phyloP scores from a whole-genome alignment of 345 rosid genomes.

The Hypericum perforatum region DNA sequence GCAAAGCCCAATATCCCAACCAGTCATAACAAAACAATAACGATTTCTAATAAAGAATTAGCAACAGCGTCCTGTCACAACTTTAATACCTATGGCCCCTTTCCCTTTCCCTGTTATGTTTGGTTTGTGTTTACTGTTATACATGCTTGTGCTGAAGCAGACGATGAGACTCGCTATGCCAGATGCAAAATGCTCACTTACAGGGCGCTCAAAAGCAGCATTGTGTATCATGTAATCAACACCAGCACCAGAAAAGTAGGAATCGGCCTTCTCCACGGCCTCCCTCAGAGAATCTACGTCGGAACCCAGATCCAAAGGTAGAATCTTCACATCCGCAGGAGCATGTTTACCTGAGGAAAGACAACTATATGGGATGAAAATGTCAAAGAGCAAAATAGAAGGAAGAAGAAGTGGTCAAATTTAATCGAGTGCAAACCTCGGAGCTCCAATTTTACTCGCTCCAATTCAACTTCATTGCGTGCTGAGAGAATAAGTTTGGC shows the following conservation, averaged over 20 bases:
- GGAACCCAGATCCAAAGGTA: conserved; percentile 80
- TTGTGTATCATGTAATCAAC: conserved; percentile 84
- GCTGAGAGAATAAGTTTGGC: conserved; percentile 93
- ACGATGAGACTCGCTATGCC: not conserved
- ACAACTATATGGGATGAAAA: too few species aligned
- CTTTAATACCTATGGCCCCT: too few species aligned
- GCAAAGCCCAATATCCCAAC: too few species aligned
- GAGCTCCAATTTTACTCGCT: conserved; percentile 66
- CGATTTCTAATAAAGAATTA: too few species aligned
- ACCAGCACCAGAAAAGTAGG: conserved; percentile 53
- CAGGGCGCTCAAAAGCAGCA: conserved; percentile 94
- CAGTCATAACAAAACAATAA: too few species aligned
- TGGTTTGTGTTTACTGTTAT: too few species aligned
- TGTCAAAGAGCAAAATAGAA: too few species aligned
- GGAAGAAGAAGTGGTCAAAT: too few species aligned
- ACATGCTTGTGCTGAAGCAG: too few species aligned
- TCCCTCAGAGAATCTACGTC: conserved; percentile 56
- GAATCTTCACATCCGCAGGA: conserved; percentile 55
- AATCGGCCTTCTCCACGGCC: conserved; percentile 69
- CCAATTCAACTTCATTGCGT: conserved; percentile 60
- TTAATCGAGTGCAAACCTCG: conserved; percentile 32
- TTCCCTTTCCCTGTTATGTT: too few species aligned
- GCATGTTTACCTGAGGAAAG: conserved; percentile 60
- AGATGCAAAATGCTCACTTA: conserved; percentile 27
- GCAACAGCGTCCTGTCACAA: too few species aligned